Evolutionary conservation across 2,329 filamentous ascomycete species (phyloP).

Genomic region (Nemania bipapillata): DNA sequence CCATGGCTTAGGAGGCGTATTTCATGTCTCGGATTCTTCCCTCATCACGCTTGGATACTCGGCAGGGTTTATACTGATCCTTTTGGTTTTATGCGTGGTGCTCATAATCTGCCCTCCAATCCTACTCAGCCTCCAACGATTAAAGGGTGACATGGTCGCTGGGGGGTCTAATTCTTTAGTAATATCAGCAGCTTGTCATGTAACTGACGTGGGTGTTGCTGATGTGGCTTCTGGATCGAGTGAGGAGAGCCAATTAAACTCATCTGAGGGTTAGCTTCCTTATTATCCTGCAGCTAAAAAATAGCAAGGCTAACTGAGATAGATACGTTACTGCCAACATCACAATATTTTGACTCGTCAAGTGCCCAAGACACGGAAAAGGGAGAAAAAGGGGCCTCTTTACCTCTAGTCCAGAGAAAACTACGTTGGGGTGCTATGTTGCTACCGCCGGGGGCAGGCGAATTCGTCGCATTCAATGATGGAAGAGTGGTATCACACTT

Average conservation of each 20-base stretch:
- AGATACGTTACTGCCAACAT: neutral
- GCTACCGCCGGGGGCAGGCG: neutral
- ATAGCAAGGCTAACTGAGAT: neutral
- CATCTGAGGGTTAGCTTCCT: neutral
- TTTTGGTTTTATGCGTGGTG: neutral
- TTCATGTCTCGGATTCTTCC: neutral
- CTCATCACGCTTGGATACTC: neutral
- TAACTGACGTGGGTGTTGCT: neutral
- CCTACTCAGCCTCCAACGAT: neutral
- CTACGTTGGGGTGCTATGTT: slow-evolving; percentile 1
- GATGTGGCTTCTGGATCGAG: neutral
- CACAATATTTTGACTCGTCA: neutral
- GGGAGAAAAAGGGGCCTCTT: neutral
- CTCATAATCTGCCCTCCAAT: neutral
- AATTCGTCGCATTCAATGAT: neutral
- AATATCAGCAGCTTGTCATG: slow-evolving; percentile 20
- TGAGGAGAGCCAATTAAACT: neutral
- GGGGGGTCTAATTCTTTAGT: slow-evolving; percentile 17
- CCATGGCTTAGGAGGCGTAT: neutral
- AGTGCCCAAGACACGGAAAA: neutral
- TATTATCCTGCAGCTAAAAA: neutral
- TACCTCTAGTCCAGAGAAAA: neutral
- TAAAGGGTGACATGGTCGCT: neutral
- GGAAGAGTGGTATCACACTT: neutral
- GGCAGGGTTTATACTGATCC: neutral